Percentiles rank a stretch among this genome's conserved stretches.
These are phyloP conservation scores for Heliamphora exappendiculata DNA, from an alignment of 148 eudicot species.

Conservation along the genomic window DNA sequence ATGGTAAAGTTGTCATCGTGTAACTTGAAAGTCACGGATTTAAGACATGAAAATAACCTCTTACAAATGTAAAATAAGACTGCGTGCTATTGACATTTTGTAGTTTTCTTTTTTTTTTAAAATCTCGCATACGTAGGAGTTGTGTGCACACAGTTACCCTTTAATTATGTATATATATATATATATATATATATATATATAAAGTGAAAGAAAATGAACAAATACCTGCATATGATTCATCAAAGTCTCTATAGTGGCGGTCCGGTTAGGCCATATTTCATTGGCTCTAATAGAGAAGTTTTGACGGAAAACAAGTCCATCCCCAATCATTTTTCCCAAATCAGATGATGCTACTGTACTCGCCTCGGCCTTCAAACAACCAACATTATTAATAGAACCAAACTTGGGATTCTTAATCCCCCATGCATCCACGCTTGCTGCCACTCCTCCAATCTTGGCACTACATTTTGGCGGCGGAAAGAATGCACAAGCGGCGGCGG, in stretches of 20 bases:
- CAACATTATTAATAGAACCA: conserved; percentile 25
- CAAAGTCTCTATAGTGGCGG: conserved; percentile 91
- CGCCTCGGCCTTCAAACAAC: conserved; percentile 65
- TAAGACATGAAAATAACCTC: no score
- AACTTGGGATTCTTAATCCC: conserved; percentile 59
- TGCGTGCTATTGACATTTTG: no score
- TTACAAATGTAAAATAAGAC: no score
- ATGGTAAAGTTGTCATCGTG: no score
- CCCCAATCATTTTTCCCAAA: conserved; percentile 74
- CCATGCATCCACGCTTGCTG: conserved; percentile 47
- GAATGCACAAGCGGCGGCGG: conserved; percentile 67
- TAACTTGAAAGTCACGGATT: no score
- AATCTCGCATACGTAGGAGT: no score
- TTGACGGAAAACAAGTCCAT: conserved; percentile 80
- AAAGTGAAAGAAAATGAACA: neutral
- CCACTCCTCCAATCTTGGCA: conserved; percentile 37
- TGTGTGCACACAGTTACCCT: no score
- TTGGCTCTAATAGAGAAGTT: conserved; percentile 88
- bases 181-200: no score
- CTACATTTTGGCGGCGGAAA: conserved; percentile 47
- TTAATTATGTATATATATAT: no score
- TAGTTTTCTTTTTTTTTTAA: no score
- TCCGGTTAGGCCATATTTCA: conserved; percentile 96
- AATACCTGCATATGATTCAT: conserved; percentile 98
- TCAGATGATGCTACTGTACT: conserved; percentile 80